phyloP scores from a whole-genome alignment of 805 yeast species.

The Myxozyma udenii region DNA sequence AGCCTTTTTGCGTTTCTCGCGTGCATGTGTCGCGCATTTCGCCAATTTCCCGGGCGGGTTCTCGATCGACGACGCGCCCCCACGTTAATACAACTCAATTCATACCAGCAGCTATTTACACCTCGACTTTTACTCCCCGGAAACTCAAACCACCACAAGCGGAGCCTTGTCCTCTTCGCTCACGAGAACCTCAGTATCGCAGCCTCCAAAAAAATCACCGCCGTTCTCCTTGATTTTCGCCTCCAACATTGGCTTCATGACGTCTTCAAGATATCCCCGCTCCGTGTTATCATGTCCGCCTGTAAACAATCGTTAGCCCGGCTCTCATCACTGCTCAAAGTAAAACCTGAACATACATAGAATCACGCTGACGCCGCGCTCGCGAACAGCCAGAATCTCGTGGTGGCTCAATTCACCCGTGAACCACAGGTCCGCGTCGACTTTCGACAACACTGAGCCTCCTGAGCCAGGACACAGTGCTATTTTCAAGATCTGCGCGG shows the following conservation, averaged over 20 bases:
- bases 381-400: conserved; percentile 71
- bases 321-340: background rate
- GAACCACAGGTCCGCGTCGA: conserved; percentile 64
- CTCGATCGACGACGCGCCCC: too few relatives aligned
- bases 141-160: conserved; percentile 31
- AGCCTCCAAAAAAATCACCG: conserved; percentile 9
- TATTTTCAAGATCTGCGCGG: conserved; percentile 47
- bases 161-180: conserved; percentile 68
- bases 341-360: conserved; percentile 44
- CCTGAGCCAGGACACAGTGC: conserved; percentile 98
- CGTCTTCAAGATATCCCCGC: conserved; percentile 64
- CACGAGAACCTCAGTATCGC: conserved; percentile 35
- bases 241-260: conserved; percentile 50
- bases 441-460: conserved; percentile 59
- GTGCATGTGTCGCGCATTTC: too few relatives aligned
- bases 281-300: conserved; percentile 87
- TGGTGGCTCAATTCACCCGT: conserved; percentile 97
- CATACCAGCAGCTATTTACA: too few relatives aligned
- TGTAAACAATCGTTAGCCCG: background rate
- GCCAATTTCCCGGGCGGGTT: too few relatives aligned
- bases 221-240: conserved; percentile 39
- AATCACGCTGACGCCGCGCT: conserved; percentile 67
- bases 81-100: too few relatives aligned
- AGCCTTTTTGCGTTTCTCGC: too few relatives aligned
- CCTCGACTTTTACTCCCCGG: too few relatives aligned